Base-by-base conservation (phyloP, 1,139 yeast genomes). In the Saccharomyces hybrid region DNA sequence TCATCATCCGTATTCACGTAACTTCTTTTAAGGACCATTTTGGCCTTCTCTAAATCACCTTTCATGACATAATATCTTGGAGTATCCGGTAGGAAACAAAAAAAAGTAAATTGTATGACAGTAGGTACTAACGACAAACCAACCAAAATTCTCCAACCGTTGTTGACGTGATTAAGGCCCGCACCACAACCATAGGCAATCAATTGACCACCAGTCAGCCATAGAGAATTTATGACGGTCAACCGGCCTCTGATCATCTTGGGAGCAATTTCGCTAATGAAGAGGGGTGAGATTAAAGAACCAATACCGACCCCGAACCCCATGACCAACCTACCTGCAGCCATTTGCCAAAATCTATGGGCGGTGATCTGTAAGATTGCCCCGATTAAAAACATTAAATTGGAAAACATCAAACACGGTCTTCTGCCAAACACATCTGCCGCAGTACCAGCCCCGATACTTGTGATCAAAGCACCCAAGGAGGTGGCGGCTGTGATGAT, bases 281-380 rank as follows among this genome's bases (percentile, higher is more conserved):
- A 90, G 56, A 91, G 76, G 1, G 98, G 98, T 14, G 97, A 88
- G 54, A 89, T 84, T 54, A 91, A 76, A 3, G 97, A 88, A 0
- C 97, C 98, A 56, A 88, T 80, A 60, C 99, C 99, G 26, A 91
- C 97, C 62, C 96, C 99, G 73, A 88, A 86, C 25, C 99, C 99
- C 84, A 91, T 87, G 51, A 91, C 76, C 63, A 91, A 85, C 69
- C 98, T 79, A 44, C 98, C 99, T 8, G 75, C 83, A 61, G 88
- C 84, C 97, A 93, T 91, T 48, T 87, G 83, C 96, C 97, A 89
- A 52, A 89, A 85, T 3, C 84, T 76, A 54, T 81, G 80, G 4
- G 97, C 82, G 25, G 84, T 88, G 56, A 91, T 80, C 72, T 91
- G 98, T 59, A 90, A 75, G 50, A 82, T 80, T 26, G 96, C 89